Conservation (phyloP, 345 rosid species). For the Eucalyptus cloeziana region DNA sequence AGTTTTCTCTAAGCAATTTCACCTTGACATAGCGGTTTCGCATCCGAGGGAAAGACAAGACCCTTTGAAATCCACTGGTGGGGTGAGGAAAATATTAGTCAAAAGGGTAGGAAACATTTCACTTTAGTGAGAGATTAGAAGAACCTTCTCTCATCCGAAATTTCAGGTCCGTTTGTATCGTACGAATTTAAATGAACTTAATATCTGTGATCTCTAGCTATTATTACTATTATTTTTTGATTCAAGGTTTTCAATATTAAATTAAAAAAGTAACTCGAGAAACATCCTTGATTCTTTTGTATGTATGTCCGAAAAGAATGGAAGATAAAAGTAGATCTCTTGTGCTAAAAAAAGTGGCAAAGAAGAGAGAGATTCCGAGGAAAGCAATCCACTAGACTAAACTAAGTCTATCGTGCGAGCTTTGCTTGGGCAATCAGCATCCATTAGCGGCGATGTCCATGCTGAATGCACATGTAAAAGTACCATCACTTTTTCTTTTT, state of each 20-base stretch:
- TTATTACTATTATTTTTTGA: neutral
- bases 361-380: neutral
- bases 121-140: neutral
- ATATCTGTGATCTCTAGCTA: neutral
- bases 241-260: neutral
- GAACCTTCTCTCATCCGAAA: neutral
- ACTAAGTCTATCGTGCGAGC: neutral
- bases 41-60: neutral
- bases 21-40: neutral
- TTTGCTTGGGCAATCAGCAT: neutral
- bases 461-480: neutral
- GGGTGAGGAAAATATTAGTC: neutral
- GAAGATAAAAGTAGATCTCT: neutral
- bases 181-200: neutral
- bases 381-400: neutral
- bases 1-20: neutral
- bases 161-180: neutral
- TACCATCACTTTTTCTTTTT: neutral
- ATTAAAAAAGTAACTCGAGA: neutral
- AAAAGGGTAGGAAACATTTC: neutral
- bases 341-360: neutral
- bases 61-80: neutral
- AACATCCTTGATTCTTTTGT: neutral
- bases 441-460: neutral
- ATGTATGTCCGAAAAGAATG: neutral